Evolutionary conservation across 2,329 filamentous ascomycete species (phyloP).

Genomic region (Myriangium duriaei): DNA sequence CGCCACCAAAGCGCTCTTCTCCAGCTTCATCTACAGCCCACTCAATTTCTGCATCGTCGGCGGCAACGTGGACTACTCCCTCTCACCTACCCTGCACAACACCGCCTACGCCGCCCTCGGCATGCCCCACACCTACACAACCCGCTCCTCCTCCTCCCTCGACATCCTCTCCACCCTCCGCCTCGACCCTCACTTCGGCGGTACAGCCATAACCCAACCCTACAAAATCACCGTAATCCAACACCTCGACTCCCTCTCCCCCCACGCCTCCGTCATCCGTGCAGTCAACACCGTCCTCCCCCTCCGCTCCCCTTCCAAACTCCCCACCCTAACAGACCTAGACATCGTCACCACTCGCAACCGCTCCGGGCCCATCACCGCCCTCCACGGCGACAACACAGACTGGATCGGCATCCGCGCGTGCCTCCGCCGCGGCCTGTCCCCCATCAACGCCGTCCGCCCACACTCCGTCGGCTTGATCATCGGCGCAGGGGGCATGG

Average conservation of each 20-base stretch:
- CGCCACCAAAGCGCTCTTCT: constrained; percentile 52
- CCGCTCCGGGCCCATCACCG: constrained; percentile 52
- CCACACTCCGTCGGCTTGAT: constrained; percentile 40
- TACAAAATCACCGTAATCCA: constrained; percentile 62
- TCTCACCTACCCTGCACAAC: constrained; percentile 69
- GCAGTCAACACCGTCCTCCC: constrained; percentile 67
- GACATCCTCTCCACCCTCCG: constrained; percentile 52
- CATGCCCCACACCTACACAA: constrained; percentile 55
- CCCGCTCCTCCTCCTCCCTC: constrained; percentile 49
- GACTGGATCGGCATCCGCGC: constrained; percentile 71
- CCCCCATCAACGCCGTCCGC: constrained; percentile 51
- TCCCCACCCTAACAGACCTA: constrained; percentile 27
- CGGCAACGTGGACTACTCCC: constrained; percentile 57
- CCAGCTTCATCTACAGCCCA: constrained; percentile 53
- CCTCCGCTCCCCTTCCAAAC: constrained; percentile 44
- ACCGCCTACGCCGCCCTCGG: constrained; percentile 54
- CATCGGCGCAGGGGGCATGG: constrained; percentile 59
- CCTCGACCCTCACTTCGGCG: constrained; percentile 55
- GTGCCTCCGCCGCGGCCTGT: constrained; percentile 58
- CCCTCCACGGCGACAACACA: constrained; percentile 66
- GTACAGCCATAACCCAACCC: constrained; percentile 57
- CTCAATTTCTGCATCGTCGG: constrained; percentile 65
- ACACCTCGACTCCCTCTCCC: constrained; percentile 53
- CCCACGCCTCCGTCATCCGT: constrained; percentile 61
- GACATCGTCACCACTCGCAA: constrained; percentile 47